These are phyloP conservation scores for Macrolepiota fuliginosa DNA, from an alignment of 768 basidiomycete species.

Conservation along the genomic window DNA sequence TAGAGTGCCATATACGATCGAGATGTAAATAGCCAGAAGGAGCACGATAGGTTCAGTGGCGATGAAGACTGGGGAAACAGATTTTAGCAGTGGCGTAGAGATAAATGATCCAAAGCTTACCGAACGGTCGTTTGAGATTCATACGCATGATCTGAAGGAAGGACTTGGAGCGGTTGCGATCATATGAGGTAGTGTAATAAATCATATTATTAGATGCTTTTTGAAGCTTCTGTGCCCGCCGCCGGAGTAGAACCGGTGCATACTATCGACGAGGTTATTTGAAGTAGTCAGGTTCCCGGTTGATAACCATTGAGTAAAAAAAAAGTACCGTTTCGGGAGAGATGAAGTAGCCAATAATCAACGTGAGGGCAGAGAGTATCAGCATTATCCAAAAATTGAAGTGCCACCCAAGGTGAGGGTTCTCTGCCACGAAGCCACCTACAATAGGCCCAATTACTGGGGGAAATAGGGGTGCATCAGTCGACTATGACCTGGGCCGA, in stretches of 20 bases:
- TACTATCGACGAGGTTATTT: constrained; percentile 35
- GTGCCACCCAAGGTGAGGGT: constrained; percentile 51
- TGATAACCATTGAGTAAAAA: not conserved
- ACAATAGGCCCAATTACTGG: constrained; percentile 66
- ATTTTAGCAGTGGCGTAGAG: constrained; percentile 2
- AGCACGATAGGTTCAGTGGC: constrained; percentile 64
- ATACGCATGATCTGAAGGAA: constrained; percentile 39
- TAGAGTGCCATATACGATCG: constrained; percentile 59
- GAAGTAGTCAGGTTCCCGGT: not conserved
- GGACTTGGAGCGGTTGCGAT: constrained; percentile 40
- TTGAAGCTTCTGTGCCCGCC: constrained; percentile 44
- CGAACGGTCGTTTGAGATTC: constrained; percentile 56
- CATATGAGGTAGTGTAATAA: constrained; percentile 49
- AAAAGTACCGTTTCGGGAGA: constrained; percentile 54
- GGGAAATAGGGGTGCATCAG: not conserved
- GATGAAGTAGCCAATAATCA: constrained; percentile 42
- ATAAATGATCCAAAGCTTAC: constrained; percentile 26
- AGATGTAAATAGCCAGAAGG: constrained; percentile 54
- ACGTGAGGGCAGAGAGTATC: constrained; percentile 45
- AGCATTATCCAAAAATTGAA: constrained; percentile 69
- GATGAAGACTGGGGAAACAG: constrained; percentile 44
- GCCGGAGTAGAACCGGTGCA: constrained; percentile 57
- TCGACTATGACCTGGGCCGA: not conserved
- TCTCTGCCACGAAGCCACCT: constrained; percentile 56
- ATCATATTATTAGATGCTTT: constrained; percentile 36